phyloP scores from a whole-genome alignment of 768 basidiomycete species.

The Pulveroboletus ravenelii region DNA sequence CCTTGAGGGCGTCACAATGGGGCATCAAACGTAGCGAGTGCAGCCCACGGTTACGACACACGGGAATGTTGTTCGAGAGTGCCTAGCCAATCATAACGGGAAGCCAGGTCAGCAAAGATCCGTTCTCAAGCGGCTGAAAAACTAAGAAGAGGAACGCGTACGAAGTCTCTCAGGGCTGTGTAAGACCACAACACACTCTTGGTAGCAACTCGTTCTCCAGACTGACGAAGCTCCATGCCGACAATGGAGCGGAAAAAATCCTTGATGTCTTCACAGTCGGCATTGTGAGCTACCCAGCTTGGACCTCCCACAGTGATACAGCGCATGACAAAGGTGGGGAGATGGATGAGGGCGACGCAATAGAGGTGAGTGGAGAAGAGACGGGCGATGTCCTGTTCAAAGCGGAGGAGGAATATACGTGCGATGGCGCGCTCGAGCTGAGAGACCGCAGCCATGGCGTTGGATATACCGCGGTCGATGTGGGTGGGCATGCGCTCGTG shows the following conservation, averaged over 20 bases:
- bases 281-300: conserved; percentile 64
- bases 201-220: conserved; percentile 72
- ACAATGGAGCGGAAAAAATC: conserved; percentile 69
- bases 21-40: conserved; percentile 66
- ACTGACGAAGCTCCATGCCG: conserved; percentile 73
- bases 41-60: conserved; percentile 61
- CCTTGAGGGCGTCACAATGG: conserved; percentile 52
- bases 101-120: conserved; percentile 3
- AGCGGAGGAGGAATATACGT: conserved; percentile 61
- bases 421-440: conserved; percentile 67
- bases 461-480: conserved; percentile 50
- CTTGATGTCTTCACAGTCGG: conserved; percentile 65
- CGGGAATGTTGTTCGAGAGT: conserved; percentile 61
- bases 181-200: conserved; percentile 80
- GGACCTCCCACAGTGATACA: conserved; percentile 59
- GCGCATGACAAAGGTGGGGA: conserved; percentile 65
- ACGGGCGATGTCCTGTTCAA: conserved; percentile 70
- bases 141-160: conserved; percentile 34
- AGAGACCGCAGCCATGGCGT: conserved; percentile 57
- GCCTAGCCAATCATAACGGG: conserved; percentile 38
- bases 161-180: conserved; percentile 71
- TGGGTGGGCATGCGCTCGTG: conserved; percentile 41
- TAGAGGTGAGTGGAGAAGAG: conserved; percentile 69
- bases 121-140: background rate
- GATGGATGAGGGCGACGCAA: conserved; percentile 56